These are phyloP conservation scores for Aspergillus spinulosporus DNA, from an alignment of 2,329 filamentous ascomycete genomes.

Conservation along the genomic window DNA sequence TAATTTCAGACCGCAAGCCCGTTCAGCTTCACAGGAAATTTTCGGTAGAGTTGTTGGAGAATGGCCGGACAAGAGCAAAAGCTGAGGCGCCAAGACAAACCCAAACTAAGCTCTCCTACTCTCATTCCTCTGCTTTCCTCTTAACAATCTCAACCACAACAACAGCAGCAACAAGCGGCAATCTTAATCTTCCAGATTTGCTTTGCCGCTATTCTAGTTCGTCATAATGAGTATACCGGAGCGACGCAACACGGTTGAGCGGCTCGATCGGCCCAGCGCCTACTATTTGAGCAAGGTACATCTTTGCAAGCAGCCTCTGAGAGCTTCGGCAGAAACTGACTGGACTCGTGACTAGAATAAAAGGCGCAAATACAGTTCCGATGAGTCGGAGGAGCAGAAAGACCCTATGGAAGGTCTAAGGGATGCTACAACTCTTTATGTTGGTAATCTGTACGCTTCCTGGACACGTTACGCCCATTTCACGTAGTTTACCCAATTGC, in stretches of 20 bases:
- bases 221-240: constrained; percentile 30
- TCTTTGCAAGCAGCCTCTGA: constrained; percentile 6
- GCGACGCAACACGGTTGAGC: constrained; percentile 68
- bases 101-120: constrained; percentile 20
- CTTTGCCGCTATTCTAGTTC: background rate
- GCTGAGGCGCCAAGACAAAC: constrained; percentile 27
- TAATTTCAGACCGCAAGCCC: background rate
- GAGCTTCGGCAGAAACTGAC: constrained; percentile 1
- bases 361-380: constrained; percentile 63
- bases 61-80: constrained; percentile 1
- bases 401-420: constrained; percentile 76
- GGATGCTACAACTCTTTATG: constrained; percentile 91
- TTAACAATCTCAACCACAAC: constrained; percentile 4
- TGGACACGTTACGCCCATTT: no score
- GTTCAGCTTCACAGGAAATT: constrained; percentile 17
- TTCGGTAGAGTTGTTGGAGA: constrained; percentile 11
- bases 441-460: constrained; percentile 79
- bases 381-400: constrained; percentile 59
- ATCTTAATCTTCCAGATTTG: background rate
- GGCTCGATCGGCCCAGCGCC: constrained; percentile 90
- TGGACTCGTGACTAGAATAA: constrained; percentile 59
- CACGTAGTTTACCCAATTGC: background rate
- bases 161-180: background rate
- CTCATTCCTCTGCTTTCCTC: constrained; percentile 11
- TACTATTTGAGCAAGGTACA: constrained; percentile 81